These are phyloP conservation scores for Xylariaceae sp. DNA, from an alignment of 2,329 filamentous ascomycete species.

Conservation along the genomic window DNA sequence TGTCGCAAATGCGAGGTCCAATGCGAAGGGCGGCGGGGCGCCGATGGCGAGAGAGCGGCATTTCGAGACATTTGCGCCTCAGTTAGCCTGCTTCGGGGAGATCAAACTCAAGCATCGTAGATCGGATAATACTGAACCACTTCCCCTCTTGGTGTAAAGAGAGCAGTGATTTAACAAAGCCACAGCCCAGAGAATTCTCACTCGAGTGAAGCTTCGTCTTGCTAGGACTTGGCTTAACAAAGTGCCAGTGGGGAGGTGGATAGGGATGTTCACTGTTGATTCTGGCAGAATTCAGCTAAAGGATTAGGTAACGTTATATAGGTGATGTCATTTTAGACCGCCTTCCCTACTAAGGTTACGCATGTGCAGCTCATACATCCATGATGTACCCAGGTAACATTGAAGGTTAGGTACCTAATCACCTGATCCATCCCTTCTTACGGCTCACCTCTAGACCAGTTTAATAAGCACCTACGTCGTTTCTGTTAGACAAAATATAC, in stretches of 20 bases:
- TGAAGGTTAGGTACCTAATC: no score
- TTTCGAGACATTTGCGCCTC: constrained; percentile 42
- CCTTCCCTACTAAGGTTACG: not conserved
- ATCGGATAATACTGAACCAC: not conserved
- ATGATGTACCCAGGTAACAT: no score
- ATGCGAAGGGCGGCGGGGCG: constrained; percentile 53
- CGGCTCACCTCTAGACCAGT: no score
- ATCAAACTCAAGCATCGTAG: constrained; percentile 18
- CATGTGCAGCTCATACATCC: no score
- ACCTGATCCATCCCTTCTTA: no score
- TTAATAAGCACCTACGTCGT: no score
- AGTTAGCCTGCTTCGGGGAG: constrained; percentile 33
- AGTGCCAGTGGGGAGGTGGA: no score
- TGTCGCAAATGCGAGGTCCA: constrained; percentile 62
- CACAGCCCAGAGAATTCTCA: not conserved
- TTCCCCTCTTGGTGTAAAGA: not conserved
- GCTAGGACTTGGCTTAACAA: no score
- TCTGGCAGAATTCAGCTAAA: not conserved
- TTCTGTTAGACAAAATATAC: no score
- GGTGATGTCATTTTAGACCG: not conserved
- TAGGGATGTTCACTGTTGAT: not conserved
- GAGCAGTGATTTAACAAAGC: not conserved
- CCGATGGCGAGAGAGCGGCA: constrained; percentile 45
- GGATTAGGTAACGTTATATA: not conserved
- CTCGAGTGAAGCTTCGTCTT: no score